Evolutionary conservation across 495 filamentous ascomycete species (phyloP).

Genomic region (Polyplosphaeria fusca): DNA sequence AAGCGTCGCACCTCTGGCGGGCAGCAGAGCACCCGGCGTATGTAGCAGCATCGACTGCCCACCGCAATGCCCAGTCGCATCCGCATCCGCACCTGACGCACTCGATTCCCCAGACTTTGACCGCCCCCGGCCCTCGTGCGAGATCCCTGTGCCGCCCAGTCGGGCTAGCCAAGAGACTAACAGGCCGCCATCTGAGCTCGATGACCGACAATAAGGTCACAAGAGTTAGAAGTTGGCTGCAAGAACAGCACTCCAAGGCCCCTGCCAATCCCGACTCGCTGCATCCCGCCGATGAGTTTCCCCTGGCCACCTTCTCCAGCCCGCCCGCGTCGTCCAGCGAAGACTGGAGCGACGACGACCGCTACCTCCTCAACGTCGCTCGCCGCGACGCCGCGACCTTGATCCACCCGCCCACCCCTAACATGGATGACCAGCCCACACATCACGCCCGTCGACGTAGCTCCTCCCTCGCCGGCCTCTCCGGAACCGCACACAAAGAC

Average conservation of each 20-base stretch:
- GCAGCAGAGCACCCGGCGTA: constrained; percentile 3
- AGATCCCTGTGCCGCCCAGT: not conserved
- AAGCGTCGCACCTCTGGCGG: too few species aligned
- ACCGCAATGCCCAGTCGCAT: not conserved
- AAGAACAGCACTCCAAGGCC: constrained; percentile 10
- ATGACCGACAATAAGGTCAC: too few species aligned
- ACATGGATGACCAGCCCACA: constrained; percentile 26
- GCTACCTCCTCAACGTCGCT: constrained; percentile 1
- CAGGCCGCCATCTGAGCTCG: not conserved
- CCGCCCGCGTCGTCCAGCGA: constrained; percentile 24
- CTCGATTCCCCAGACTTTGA: not conserved
- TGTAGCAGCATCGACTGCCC: not conserved
- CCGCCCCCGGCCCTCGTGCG: too few species aligned
- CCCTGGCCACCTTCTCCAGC: constrained; percentile 29
- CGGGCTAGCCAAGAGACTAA: not conserved
- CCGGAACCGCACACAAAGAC: not conserved
- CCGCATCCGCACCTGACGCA: not conserved
- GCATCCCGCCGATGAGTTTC: constrained; percentile 33
- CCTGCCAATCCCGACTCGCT: constrained; percentile 17
- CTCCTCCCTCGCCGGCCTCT: constrained; percentile 28
- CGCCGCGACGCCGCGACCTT: constrained; percentile 16
- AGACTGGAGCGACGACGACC: constrained; percentile 13
- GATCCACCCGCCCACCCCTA: constrained; percentile 25
- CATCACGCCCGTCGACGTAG: constrained; percentile 26
- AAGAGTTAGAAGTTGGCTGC: constrained; percentile 22